Conservation (phyloP, 1,284 basidiomycete genomes). For the Testicularia cyperi region DNA sequence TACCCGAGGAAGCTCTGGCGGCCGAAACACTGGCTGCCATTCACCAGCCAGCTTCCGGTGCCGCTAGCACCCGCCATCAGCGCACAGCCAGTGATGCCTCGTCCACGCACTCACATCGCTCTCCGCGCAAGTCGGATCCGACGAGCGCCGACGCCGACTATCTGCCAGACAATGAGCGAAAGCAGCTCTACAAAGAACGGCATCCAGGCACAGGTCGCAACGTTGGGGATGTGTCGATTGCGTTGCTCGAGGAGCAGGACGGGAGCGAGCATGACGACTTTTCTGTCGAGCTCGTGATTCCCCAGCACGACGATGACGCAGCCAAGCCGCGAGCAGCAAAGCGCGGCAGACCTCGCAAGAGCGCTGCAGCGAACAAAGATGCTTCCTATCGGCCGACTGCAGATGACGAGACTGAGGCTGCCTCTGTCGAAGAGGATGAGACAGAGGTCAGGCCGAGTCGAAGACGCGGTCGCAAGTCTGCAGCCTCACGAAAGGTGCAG, state of each 20-base stretch:
- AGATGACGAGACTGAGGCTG: too few species aligned
- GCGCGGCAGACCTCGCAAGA: too few species aligned
- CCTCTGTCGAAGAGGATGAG: too few species aligned
- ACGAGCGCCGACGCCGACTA: conserved; percentile 26
- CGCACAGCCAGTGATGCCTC: conserved; percentile 14
- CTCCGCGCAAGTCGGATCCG: conserved; percentile 22
- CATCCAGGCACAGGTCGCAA: conserved; percentile 4
- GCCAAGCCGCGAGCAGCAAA: not conserved
- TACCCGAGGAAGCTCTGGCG: not conserved
- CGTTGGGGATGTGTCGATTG: conserved; percentile 16
- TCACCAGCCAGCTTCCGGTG: too few species aligned
- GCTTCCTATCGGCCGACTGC: too few species aligned
- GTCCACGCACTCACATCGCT: conserved; percentile 15
- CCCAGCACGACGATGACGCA: not conserved
- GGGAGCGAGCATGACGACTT: too few species aligned
- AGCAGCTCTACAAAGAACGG: conserved; percentile 8
- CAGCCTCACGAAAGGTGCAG: too few species aligned
- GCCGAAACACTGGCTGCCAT: not conserved
- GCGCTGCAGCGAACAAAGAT: too few species aligned
- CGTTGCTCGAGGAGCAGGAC: too few species aligned
- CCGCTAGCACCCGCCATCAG: not conserved
- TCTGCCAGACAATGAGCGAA: conserved; percentile 27
- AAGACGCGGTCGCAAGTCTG: too few species aligned
- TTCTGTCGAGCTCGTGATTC: too few species aligned
- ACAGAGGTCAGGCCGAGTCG: too few species aligned